Conservation (phyloP, 345 rosid genomes). For the Brassica cretica region DNA sequence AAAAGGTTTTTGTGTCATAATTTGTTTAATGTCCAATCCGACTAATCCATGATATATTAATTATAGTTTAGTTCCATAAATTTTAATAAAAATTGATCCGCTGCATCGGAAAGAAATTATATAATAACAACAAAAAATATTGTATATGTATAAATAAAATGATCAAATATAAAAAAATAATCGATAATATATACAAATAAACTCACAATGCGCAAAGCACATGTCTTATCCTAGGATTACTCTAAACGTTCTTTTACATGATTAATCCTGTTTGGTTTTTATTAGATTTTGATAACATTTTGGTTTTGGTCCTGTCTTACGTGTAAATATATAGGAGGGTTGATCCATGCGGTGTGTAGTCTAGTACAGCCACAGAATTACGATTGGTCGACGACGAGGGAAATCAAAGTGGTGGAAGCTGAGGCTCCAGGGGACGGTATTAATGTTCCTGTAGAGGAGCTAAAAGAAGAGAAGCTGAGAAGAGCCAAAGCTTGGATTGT, state of each 20-base stretch:
- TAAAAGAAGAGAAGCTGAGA: conserved; percentile 67
- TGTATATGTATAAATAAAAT: too few relatives aligned
- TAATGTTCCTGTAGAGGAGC: conserved; percentile 63
- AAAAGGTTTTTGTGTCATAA: too few relatives aligned
- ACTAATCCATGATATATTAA: too few relatives aligned
- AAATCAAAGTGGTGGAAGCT: conserved; percentile 80
- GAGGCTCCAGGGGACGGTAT: conserved; percentile 26
- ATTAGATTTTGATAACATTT: not conserved
- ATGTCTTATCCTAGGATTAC: not conserved
- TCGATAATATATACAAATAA: too few relatives aligned
- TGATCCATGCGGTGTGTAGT: conserved; percentile 70
- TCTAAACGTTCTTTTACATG: not conserved
- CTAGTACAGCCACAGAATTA: conserved; percentile 66
- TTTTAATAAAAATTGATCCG: too few relatives aligned
- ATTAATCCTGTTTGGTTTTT: not conserved
- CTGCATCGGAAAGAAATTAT: too few relatives aligned
- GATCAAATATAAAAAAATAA: too few relatives aligned
- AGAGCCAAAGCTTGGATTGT: conserved; percentile 80
- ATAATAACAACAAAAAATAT: too few relatives aligned
- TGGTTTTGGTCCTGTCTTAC: conserved; percentile 12
- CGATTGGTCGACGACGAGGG: conserved; percentile 84
- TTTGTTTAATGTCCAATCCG: too few relatives aligned
- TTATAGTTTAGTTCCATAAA: too few relatives aligned
- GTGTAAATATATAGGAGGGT: conserved; percentile 47
- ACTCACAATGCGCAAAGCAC: too few relatives aligned